phyloP scores from a whole-genome alignment of 139 green algal species.

The Trebouxia sp. region DNA sequence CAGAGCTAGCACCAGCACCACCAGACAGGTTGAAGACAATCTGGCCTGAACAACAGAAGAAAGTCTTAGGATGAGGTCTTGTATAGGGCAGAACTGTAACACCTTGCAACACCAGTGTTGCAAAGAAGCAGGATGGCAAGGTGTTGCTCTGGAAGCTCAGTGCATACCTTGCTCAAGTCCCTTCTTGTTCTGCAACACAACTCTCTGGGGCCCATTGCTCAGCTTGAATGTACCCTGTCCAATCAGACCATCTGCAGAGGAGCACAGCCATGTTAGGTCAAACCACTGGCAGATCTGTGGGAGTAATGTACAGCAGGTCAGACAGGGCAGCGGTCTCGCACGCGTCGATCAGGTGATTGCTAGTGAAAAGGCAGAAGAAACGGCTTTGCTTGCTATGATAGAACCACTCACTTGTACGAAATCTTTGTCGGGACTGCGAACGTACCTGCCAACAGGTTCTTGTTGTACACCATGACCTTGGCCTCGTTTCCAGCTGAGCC shows the following conservation, averaged over 20 bases:
- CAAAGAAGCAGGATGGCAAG: too few relatives aligned
- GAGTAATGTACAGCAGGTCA: background rate
- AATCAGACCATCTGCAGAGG: conserved; percentile 48
- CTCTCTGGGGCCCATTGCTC: background rate
- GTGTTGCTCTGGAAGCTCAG: too few relatives aligned
- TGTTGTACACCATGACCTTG: conserved; percentile 22
- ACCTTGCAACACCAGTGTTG: too few relatives aligned
- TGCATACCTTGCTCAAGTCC: background rate
- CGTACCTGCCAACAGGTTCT: conserved; percentile 2
- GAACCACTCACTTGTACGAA: too few relatives aligned
- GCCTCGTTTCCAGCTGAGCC: background rate
- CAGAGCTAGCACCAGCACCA: background rate
- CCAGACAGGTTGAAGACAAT: conserved; percentile 8
- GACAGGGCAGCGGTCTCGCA: background rate
- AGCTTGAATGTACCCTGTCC: conserved; percentile 27
- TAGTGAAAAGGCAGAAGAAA: background rate
- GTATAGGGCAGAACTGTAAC: too few relatives aligned
- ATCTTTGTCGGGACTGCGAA: background rate
- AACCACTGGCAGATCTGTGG: background rate
- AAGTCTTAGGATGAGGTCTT: too few relatives aligned
- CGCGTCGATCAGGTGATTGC: background rate
- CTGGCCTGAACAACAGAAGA: background rate
- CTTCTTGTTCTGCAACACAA: conserved; percentile 21
- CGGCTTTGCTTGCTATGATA: too few relatives aligned
- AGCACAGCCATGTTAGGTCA: too few relatives aligned